These are phyloP conservation scores for Cytospora piceicola DNA, from an alignment of 2,329 filamentous ascomycete species.

Conservation along the genomic window DNA sequence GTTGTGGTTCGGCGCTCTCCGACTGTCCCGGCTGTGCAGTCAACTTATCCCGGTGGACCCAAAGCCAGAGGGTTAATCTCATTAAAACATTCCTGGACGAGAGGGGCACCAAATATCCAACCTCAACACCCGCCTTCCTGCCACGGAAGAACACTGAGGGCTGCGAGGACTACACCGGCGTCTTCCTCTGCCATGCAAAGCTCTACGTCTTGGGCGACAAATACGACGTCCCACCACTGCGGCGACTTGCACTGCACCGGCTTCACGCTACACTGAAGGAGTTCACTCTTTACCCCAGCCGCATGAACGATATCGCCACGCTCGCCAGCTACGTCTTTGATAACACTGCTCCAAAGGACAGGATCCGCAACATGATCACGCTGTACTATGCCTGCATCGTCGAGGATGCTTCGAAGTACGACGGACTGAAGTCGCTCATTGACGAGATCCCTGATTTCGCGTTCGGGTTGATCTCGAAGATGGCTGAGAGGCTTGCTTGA, in stretches of 20 bases:
- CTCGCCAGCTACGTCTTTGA: constrained; percentile 26
- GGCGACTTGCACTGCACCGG: constrained; percentile 18
- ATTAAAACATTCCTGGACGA: constrained; percentile 7
- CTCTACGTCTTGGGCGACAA: constrained; percentile 30
- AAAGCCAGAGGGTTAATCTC: background rate
- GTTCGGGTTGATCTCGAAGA: constrained; percentile 8
- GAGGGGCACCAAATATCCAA: background rate
- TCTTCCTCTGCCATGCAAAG: constrained; percentile 31
- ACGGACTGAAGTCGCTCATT: constrained; percentile 16
- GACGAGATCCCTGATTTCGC: constrained; percentile 19
- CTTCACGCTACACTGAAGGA: constrained; percentile 26
- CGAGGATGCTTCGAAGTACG: constrained; percentile 26
- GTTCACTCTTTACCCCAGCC: constrained; percentile 27
- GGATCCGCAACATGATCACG: constrained; percentile 21
- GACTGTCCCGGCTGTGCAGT: background rate
- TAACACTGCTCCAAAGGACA: constrained; percentile 24
- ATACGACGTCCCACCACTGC: constrained; percentile 25
- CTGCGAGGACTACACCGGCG: constrained; percentile 27
- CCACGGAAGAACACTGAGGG: constrained; percentile 21
- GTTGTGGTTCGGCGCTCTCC: background rate
- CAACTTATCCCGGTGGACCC: fast-evolving
- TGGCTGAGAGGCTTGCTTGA: constrained; percentile 21
- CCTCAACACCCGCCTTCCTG: background rate
- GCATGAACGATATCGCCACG: constrained; percentile 12
- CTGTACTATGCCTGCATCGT: constrained; percentile 29